Conservation (phyloP, 2,329 filamentous ascomycete genomes). For the Nemania abortiva region DNA sequence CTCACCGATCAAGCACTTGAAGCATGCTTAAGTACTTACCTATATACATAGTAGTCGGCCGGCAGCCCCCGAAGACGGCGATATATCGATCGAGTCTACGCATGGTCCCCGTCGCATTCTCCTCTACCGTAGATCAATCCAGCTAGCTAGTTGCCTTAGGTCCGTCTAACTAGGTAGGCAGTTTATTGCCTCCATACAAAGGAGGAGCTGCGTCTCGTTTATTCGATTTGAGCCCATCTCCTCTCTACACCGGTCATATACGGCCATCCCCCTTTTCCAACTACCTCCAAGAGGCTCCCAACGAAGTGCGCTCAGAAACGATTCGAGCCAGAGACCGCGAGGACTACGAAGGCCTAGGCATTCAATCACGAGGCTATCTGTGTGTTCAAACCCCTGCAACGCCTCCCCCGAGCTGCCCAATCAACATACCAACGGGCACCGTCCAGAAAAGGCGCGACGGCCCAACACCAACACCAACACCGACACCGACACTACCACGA, state of each 20-base stretch:
- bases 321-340: not conserved
- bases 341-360: not conserved
- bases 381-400: not conserved
- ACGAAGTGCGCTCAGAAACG: not conserved
- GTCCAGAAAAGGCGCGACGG: not conserved
- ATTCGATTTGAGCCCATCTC: not conserved
- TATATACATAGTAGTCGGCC: slow-evolving; percentile 5
- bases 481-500: not conserved
- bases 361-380: no score
- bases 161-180: not conserved
- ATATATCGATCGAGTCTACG: not conserved
- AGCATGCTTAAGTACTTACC: no score
- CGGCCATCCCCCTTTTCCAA: not conserved
- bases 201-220: slow-evolving; percentile 21
- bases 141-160: not conserved
- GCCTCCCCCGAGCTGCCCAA: not conserved
- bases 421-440: not conserved
- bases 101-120: no score
- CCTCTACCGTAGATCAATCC: not conserved
- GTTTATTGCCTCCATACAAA: not conserved
- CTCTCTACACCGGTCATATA: slow-evolving; percentile 13
- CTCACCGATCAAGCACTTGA: slow-evolving; percentile 7
- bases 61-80: slow-evolving; percentile 24
- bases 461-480: not conserved
- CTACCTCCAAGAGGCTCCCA: not conserved